These are phyloP conservation scores for Penicillium chermesinum DNA, from an alignment of 495 filamentous ascomycete genomes.

Conservation along the genomic window DNA sequence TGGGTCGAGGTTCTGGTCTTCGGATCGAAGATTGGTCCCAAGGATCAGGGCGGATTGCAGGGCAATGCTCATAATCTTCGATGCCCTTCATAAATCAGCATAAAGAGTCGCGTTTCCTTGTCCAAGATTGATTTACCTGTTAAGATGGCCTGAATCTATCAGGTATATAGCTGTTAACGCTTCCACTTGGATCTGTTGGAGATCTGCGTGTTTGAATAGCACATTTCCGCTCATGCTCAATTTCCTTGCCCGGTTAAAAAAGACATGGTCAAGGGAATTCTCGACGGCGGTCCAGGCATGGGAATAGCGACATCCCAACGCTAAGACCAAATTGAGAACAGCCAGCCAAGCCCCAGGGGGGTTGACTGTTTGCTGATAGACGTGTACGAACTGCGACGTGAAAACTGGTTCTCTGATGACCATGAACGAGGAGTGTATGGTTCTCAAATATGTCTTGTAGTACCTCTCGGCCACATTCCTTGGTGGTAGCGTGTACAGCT, in stretches of 20 bases:
- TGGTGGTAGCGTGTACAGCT: constrained; percentile 48
- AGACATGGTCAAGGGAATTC: background rate
- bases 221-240: constrained; percentile 23
- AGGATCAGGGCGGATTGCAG: background rate
- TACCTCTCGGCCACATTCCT: constrained; percentile 47
- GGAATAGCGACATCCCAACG: constrained; percentile 48
- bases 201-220: constrained; percentile 39
- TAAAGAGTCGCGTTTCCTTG: background rate
- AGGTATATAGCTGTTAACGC: constrained; percentile 50
- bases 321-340: constrained; percentile 61
- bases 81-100: background rate
- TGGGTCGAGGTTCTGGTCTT: background rate
- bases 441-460: constrained; percentile 49
- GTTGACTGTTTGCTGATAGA: constrained; percentile 19
- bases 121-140: constrained; percentile 36
- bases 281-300: background rate
- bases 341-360: constrained; percentile 49
- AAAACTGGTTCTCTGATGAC: constrained; percentile 45
- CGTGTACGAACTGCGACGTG: constrained; percentile 37
- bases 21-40: background rate
- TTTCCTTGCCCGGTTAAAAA: constrained; percentile 4
- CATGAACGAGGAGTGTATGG: constrained; percentile 53
- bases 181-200: constrained; percentile 49
- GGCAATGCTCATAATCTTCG: background rate
- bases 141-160: constrained; percentile 48